phyloP scores from a whole-genome alignment of 2,329 filamentous ascomycete species.

The Blumeriella jaapii region DNA sequence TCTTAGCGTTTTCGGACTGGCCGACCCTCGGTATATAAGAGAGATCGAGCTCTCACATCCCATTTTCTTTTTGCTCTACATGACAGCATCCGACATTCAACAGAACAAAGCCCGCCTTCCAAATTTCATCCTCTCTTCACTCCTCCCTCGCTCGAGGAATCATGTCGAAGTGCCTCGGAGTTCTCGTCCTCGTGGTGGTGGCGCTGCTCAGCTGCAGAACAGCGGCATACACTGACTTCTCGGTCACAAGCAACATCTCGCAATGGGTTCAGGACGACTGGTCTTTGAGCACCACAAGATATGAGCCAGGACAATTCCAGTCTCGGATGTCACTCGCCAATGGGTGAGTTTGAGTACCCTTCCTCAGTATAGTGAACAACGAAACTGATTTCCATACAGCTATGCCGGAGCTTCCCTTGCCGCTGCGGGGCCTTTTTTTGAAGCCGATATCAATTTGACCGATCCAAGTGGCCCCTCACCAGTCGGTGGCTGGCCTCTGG shows the following conservation, averaged over 20 bases:
- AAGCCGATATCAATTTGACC: constrained; percentile 25
- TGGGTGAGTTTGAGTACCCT: constrained; percentile 18
- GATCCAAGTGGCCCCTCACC: constrained; percentile 21
- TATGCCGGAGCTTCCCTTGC: constrained; percentile 26
- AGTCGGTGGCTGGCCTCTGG: constrained; percentile 58
- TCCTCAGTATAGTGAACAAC: not conserved
- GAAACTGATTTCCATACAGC: constrained; percentile 12
- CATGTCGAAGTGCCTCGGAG: too few relatives aligned
- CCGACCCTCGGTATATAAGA: too few relatives aligned
- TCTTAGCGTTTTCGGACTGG: too few relatives aligned
- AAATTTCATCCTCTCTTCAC: too few relatives aligned
- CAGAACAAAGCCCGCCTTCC: too few relatives aligned
- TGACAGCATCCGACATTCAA: too few relatives aligned
- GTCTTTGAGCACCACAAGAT: constrained; percentile 22
- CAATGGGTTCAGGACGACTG: constrained; percentile 24
- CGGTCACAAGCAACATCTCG: constrained; percentile 17
- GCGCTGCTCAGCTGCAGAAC: not conserved
- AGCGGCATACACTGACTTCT: constrained; percentile 22
- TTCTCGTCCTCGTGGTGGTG: too few relatives aligned
- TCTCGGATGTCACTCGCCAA: constrained; percentile 25
- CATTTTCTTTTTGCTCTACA: too few relatives aligned
- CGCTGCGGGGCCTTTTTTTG: constrained; percentile 25
- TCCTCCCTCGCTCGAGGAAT: too few relatives aligned
- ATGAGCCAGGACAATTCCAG: constrained; percentile 25
- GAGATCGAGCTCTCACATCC: too few relatives aligned